Conservation (phyloP, 352 stramenopile genomes). For the Phytophthora podocarpi region DNA sequence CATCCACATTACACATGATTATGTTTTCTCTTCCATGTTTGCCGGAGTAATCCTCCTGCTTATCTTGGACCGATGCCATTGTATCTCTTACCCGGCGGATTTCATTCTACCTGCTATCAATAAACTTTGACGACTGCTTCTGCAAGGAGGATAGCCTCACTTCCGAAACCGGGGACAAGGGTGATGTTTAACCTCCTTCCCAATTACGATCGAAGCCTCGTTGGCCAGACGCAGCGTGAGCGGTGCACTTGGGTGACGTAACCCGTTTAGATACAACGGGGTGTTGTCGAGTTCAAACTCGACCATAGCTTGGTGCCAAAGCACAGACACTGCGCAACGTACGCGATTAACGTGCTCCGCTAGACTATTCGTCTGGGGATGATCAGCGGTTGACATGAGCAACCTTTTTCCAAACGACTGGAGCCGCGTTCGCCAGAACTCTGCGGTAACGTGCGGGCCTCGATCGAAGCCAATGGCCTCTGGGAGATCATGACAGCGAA, state of each 20-base stretch:
- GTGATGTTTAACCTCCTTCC: not conserved
- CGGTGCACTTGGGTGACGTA: not conserved
- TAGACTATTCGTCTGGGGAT: slow-evolving; percentile 34
- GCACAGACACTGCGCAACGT: slow-evolving; percentile 26
- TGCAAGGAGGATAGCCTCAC: not conserved
- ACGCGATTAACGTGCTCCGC: slow-evolving; percentile 34
- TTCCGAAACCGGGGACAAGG: not conserved
- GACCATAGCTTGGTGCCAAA: slow-evolving; percentile 9
- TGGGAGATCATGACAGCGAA: slow-evolving; percentile 24
- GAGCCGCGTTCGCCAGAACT: slow-evolving; percentile 23
- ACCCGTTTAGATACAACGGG: slow-evolving; percentile 8
- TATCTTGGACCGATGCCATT: too few relatives aligned
- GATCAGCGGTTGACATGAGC: slow-evolving; percentile 27
- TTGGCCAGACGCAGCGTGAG: not conserved
- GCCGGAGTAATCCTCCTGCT: not conserved
- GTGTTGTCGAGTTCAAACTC: slow-evolving; percentile 31
- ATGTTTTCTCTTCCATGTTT: slow-evolving; percentile 1
- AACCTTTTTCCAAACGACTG: slow-evolving; percentile 9
- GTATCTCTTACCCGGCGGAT: too few relatives aligned
- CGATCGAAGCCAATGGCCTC: slow-evolving; percentile 9
- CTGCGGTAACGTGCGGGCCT: slow-evolving; percentile 13
- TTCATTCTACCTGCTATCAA: too few relatives aligned
- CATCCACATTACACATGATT: not conserved
- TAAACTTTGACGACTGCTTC: too few relatives aligned
- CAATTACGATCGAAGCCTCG: not conserved